Evolutionary conservation across 139 green algal genomes (phyloP).

Genomic region (Chlamydomonas applanata): DNA sequence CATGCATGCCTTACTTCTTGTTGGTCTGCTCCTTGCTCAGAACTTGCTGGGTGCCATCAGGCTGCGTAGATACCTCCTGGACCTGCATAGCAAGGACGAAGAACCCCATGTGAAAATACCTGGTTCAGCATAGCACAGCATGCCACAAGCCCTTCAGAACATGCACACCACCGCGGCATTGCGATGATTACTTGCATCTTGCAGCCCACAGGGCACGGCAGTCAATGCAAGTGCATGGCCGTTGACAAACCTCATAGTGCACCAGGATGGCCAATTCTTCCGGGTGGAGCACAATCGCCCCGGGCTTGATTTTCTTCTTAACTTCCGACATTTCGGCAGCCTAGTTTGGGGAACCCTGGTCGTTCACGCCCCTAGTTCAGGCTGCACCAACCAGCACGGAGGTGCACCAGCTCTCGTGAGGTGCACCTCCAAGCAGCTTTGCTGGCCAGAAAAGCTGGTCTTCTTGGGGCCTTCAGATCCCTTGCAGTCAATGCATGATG

Average conservation of each 20-base stretch:
- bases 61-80: slow-evolving; percentile 28
- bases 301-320: slow-evolving; percentile 55
- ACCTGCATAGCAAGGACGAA: slow-evolving; percentile 23
- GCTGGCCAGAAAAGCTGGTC: too few species aligned
- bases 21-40: slow-evolving; percentile 34
- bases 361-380: too few species aligned
- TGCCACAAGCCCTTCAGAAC: too few species aligned
- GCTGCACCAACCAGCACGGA: background rate
- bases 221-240: background rate
- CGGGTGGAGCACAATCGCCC: slow-evolving; percentile 42
- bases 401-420: too few species aligned
- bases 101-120: background rate
- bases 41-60: slow-evolving; percentile 38
- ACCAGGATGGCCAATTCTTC: slow-evolving; percentile 53
- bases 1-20: slow-evolving; percentile 38
- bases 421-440: too few species aligned
- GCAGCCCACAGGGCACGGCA: background rate
- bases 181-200: too few species aligned
- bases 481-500: too few species aligned
- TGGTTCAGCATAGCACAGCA: background rate
- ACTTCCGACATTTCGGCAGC: slow-evolving; percentile 14
- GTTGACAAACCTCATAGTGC: slow-evolving; percentile 43
- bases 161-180: too few species aligned
- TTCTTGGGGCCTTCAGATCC: too few species aligned
- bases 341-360: too few species aligned